Evolutionary conservation across 345 rosid genomes (phyloP), one percentile per base, ranked within the genome.

Genomic region (Erodium maritimum): DNA sequence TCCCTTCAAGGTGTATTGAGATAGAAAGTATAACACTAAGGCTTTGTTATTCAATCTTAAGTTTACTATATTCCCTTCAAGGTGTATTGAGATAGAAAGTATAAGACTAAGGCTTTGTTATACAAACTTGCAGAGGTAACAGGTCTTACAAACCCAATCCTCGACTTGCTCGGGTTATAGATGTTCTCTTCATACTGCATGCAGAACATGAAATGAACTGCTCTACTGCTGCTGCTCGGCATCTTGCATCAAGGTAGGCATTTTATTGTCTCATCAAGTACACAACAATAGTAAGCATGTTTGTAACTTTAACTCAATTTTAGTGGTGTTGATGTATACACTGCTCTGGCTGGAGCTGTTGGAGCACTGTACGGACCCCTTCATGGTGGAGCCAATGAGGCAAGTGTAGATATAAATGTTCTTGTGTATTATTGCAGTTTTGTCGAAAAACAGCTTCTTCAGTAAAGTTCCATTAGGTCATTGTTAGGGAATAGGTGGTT

Each of bases 361-460:
- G 95, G 95, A 60, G 99, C 99, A 56, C 69, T 93, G 48, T 93
- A 89, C 69, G 96, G 99, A 61, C 97, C 97, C 60, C 97, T 93
- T 71, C 99, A 93, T 64, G 99, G 99, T 45, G 99, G 97, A 46
- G 99, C 99, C 37, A 89, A 93, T 69, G 99, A 93, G 95, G 99
- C 79, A 67, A 48, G 56, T 54, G 54, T 37, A 69, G 23, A 54
- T n/a, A n/a, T n/a, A 37, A 37, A 12, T 4, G 46, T 11, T 37
- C 13, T 5, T 37, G 11, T 37, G 2, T 37, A 37, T 5, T 12
- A 37, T 37, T 37, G 13, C 10, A 37, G 4, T 37, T 37, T 37
- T 6, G 46, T 37, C 10, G 46, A 37, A 37, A 37, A 37, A 12
- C 13, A 11, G 10, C 10, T 63, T 10, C 37, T 57, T 45, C 16